Base-by-base conservation (phyloP, 192 early-diverging fungal species). In the Gamsiella multidivaricata region DNA sequence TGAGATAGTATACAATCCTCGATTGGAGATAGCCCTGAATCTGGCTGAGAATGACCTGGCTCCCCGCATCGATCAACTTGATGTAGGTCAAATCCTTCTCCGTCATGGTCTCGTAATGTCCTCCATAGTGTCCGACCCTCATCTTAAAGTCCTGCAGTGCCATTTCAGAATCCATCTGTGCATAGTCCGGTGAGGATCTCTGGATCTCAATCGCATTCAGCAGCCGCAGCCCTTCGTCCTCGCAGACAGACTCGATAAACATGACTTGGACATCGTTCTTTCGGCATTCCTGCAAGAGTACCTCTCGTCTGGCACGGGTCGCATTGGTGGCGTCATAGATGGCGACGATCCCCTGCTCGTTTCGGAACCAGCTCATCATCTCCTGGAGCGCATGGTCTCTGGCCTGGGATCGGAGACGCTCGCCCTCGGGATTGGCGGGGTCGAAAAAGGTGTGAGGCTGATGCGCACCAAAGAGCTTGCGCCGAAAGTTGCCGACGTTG, bases 321-420 rank as follows among this genome's bases (percentile, higher is more conserved):
- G 95, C 92, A 76, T 99, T 99, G 17, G 98, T 99, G 20, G 97
- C 98, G 80, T 99, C 98, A 79, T 97, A 98, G 25, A 98, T 81
- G 0, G 94, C 97, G 22, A 98, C 94, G 26, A 91, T 86, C 25
- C 89, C 92, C 36, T 89, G 81, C 29, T 93, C 89, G 51, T 88
- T 84, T 47, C 88, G 84, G 69, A 98, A 93, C 96, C 96, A 99
- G 47, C 60, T 62, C 25, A 98, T 82, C 95, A 99, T 95, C 75
- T 99, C 96, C 14, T 88, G 85, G 25, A 99, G 82, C 29, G 98
- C 98, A 58, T 85, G 73, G 20, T 80, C 65, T 0, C 95, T 94
- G 23, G 95, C 93, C 55, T 94, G 85, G 32, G 86, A 84, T 36
- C 97, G 88, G 71, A 85, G 85, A 41, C 85, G 82, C 51, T 87